phyloP scores from a whole-genome alignment of 1,139 yeast genomes.

The Candida tropicalis region DNA sequence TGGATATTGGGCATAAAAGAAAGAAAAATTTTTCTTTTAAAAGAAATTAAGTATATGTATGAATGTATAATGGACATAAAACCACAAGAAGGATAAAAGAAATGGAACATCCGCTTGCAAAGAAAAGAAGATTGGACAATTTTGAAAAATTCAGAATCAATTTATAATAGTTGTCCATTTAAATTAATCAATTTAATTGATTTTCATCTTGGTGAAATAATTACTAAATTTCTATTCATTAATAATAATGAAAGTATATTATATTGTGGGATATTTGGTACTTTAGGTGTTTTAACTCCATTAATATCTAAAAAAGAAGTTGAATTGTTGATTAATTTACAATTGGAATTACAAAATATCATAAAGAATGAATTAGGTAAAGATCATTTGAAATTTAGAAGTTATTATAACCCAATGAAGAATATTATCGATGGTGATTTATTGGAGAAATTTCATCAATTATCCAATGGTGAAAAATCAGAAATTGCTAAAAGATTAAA shows the following conservation, averaged over 20 bases:
- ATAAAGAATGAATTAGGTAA: constrained; percentile 49
- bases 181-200: constrained; percentile 61
- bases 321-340: constrained; percentile 58
- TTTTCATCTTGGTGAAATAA: constrained; percentile 69
- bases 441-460: constrained; percentile 55
- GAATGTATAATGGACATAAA: too few relatives aligned
- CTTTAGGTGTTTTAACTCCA: constrained; percentile 75
- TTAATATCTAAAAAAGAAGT: constrained; percentile 64
- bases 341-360: constrained; percentile 45
- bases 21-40: too few relatives aligned
- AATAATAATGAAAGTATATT: constrained; percentile 65
- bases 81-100: too few relatives aligned
- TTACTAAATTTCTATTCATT: constrained; percentile 61
- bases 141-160: constrained; percentile 35
- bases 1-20: too few relatives aligned
- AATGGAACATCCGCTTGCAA: too few relatives aligned
- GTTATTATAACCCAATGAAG: constrained; percentile 78
- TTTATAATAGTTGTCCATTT: constrained; percentile 54
- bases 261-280: constrained; percentile 80
- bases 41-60: too few relatives aligned
- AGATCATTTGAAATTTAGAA: constrained; percentile 67
- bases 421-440: constrained; percentile 87
- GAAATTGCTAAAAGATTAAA: constrained; percentile 57
- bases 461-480: constrained; percentile 43
- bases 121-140: constrained; percentile 27